These are phyloP conservation scores for Cercospora zeae-maydis DNA, from an alignment of 2,329 filamentous ascomycete genomes.

Conservation along the genomic window DNA sequence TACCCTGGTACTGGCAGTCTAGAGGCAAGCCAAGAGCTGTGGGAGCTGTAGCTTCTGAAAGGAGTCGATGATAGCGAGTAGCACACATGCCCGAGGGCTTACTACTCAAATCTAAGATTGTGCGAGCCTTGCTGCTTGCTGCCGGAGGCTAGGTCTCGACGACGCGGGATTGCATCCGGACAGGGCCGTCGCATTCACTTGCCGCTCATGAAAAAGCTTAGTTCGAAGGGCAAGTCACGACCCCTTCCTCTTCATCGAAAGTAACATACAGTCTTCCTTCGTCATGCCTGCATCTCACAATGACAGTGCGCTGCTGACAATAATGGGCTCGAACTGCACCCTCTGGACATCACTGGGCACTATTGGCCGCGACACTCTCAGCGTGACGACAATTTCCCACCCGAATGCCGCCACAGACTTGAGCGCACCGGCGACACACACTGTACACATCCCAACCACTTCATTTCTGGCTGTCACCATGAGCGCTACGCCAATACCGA, in stretches of 20 bases:
- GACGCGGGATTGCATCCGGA: background rate
- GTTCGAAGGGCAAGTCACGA: background rate
- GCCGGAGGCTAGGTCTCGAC: background rate
- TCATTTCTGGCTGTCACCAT: background rate
- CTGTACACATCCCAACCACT: background rate
- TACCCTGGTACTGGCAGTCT: background rate
- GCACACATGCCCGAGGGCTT: background rate
- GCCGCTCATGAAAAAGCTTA: background rate
- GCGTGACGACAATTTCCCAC: background rate
- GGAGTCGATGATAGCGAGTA: background rate
- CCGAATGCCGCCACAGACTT: background rate
- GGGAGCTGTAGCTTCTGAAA: background rate
- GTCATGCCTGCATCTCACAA: background rate
- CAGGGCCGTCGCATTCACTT: background rate
- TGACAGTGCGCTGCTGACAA: background rate
- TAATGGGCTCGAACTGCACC: background rate
- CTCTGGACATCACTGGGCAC: background rate
- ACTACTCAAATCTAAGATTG: background rate
- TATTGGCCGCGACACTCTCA: background rate
- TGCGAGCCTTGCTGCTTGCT: background rate
- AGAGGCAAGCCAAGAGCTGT: background rate
- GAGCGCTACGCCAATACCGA: background rate
- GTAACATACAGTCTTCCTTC: background rate
- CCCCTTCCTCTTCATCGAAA: background rate
- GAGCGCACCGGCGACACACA: background rate